Conservation (phyloP, 78 protist genomes). For the Monosiga brevicollis region DNA sequence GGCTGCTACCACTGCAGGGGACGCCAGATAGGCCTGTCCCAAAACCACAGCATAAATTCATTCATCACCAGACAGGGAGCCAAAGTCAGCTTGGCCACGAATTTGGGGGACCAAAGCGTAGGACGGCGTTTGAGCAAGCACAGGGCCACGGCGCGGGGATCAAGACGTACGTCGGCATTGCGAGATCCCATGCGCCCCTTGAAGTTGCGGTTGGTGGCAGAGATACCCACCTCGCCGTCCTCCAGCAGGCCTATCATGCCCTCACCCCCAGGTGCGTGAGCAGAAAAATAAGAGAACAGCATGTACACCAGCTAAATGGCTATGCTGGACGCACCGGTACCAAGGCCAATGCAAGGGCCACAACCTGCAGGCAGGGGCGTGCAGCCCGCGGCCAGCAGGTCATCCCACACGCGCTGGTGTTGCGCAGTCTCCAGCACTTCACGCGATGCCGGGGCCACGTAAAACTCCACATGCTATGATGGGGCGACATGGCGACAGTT, state of each 20-base stretch:
- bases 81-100: not conserved
- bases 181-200: slow-evolving; percentile 61
- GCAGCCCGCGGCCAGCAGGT: slow-evolving; percentile 47
- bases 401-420: slow-evolving; percentile 45
- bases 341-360: slow-evolving; percentile 70
- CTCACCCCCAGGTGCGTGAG: not conserved
- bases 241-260: slow-evolving; percentile 34
- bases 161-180: slow-evolving; percentile 4
- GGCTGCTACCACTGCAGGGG: slow-evolving; percentile 65
- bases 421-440: slow-evolving; percentile 31
- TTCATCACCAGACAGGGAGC: too few relatives aligned
- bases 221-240: slow-evolving; percentile 66
- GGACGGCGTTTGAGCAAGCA: not conserved
- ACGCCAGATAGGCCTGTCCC: slow-evolving; percentile 41
- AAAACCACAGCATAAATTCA: not conserved
- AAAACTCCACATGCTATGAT: slow-evolving; percentile 34
- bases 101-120: not conserved
- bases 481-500: too few relatives aligned
- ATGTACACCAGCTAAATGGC: not conserved
- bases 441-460: slow-evolving; percentile 54
- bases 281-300: not conserved
- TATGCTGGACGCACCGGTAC: not conserved
- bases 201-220: slow-evolving; percentile 70
- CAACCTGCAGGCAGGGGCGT: slow-evolving; percentile 58
- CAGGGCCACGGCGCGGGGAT: not conserved